These are phyloP conservation scores for Tetrahymena borealis DNA, from an alignment of 73 alveolate genomes.

Conservation along the genomic window DNA sequence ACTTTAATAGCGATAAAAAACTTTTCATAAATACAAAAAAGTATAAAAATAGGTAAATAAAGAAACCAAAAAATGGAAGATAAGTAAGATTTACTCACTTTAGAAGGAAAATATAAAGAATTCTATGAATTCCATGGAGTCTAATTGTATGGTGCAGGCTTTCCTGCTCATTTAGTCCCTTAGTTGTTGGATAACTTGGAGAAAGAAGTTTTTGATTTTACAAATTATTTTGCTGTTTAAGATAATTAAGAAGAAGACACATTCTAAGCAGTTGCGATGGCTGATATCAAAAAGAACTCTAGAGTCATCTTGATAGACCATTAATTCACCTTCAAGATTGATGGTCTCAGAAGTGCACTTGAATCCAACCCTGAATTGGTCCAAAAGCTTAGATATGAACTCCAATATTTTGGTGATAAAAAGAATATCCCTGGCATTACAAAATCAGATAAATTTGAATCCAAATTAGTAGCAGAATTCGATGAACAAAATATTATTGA, in stretches of 20 bases:
- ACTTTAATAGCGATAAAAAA: too few relatives aligned
- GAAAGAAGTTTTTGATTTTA: conserved; percentile 72
- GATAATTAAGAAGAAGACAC: conserved; percentile 69
- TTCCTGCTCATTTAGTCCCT: conserved; percentile 21
- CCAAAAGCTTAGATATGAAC: conserved; percentile 18
- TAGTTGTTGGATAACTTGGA: conserved; percentile 58
- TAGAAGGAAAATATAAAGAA: conserved; percentile 13
- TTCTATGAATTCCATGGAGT: conserved; percentile 39
- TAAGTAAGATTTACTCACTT: neutral
- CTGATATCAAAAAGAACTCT: conserved; percentile 49
- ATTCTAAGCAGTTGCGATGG: conserved; percentile 34
- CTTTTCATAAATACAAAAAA: too few relatives aligned
- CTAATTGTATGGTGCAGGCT: conserved; percentile 20
- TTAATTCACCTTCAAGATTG: conserved; percentile 86
- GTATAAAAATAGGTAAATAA: too few relatives aligned
- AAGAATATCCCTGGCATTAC: conserved; percentile 4
- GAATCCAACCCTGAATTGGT: conserved; percentile 38
- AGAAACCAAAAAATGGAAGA: neutral
- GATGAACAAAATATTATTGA: conserved; percentile 34
- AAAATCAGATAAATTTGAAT: conserved; percentile 9
- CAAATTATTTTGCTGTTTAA: conserved; percentile 62
- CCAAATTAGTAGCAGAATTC: conserved; percentile 22
- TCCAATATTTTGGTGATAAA: conserved; percentile 19
- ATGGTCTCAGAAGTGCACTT: conserved; percentile 58
- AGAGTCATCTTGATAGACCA: conserved; percentile 85